Conservation (phyloP, 2,329 filamentous ascomycete genomes). For the Alternaria ventricosa region DNA sequence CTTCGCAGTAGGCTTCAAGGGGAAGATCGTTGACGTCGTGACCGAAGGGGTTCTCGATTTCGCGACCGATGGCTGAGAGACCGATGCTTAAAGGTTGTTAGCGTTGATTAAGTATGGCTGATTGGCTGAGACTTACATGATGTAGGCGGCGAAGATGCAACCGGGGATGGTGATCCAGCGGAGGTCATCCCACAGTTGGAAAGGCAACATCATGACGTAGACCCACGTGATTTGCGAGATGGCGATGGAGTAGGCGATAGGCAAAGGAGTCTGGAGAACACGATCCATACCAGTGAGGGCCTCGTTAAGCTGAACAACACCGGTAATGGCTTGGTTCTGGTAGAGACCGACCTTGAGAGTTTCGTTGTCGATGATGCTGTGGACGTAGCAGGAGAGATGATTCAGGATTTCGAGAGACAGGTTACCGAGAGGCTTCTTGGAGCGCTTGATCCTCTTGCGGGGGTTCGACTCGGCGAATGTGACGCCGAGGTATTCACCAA, state of each 20-base stretch:
- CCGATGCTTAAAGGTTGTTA: slow-evolving; percentile 60
- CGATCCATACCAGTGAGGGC: slow-evolving; percentile 75
- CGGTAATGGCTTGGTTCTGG: slow-evolving; percentile 65
- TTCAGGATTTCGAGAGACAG: slow-evolving; percentile 82
- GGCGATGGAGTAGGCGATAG: slow-evolving; percentile 81
- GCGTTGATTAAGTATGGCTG: background rate
- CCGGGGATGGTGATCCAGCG: slow-evolving; percentile 80
- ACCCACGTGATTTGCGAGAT: slow-evolving; percentile 88
- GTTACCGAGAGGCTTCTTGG: slow-evolving; percentile 76
- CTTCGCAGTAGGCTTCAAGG: slow-evolving; percentile 73
- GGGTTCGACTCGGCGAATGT: slow-evolving; percentile 81
- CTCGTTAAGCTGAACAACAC: slow-evolving; percentile 72
- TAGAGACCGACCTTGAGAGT: slow-evolving; percentile 65
- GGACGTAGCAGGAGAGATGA: slow-evolving; percentile 71
- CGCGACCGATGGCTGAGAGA: slow-evolving; percentile 75
- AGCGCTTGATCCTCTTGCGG: slow-evolving; percentile 75
- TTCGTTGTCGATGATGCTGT: slow-evolving; percentile 63
- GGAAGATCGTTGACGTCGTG: slow-evolving; percentile 77
- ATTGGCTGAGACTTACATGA: slow-evolving; percentile 59
- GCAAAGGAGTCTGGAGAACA: slow-evolving; percentile 81
- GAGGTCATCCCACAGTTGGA: slow-evolving; percentile 73
- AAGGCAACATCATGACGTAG: slow-evolving; percentile 80
- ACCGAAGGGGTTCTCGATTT: slow-evolving; percentile 87
- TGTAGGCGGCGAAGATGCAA: slow-evolving; percentile 75
- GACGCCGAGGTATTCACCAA: slow-evolving; percentile 77